Base-by-base conservation (phyloP, 169 alveolate genomes). In the Amoebophrya sp. region DNA sequence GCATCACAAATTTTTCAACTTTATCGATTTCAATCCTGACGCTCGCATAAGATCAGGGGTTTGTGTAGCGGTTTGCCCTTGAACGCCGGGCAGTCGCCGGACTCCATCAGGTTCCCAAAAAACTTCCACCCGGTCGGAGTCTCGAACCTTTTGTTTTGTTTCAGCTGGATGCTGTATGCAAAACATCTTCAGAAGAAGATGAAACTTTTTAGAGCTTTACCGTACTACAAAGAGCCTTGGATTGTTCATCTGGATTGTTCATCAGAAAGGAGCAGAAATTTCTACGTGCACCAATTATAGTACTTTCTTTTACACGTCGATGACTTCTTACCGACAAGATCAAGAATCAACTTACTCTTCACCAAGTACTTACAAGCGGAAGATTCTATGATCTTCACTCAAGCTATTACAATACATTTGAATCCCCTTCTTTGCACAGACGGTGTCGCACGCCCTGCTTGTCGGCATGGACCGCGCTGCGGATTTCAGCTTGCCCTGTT, bases 81-180 rank as follows among this genome's bases (percentile, higher is more conserved):
- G 90, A 55, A 33, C 53, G 94, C 90, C 32, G 83, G 32, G 35
- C 35, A 25, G 83, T 66, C 95, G 41, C 97, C 98, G 77, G 98
- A 98, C 94, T 98, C 99, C 98, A 98, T 97, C 91, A 98, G 95
- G 93, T 98, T 98, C 33, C 99, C 99, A 93, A 98, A 98, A 96
- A 96, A 98, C 94, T 98, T 98, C 99, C 99, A 98, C 0, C 99
- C 99, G 1, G 99, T 98, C 33, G 99, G 99, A 10, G 97, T 96
- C 94, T 98, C 99, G 95, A 96, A 97, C 77, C 96, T 91, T 0
- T 90, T 83, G 40, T n/a, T n/a, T n/a, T n/a, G n/a, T n/a, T n/a
- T n/a, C n/a, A n/a, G n/a, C n/a, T n/a, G n/a, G n/a, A n/a, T n/a
- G n/a, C n/a, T n/a, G n/a, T n/a, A n/a, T n/a, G n/a, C n/a, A n/a